These are phyloP conservation scores for Aspergillus costaricaensis DNA, from an alignment of 2,329 filamentous ascomycete species.

Conservation along the genomic window DNA sequence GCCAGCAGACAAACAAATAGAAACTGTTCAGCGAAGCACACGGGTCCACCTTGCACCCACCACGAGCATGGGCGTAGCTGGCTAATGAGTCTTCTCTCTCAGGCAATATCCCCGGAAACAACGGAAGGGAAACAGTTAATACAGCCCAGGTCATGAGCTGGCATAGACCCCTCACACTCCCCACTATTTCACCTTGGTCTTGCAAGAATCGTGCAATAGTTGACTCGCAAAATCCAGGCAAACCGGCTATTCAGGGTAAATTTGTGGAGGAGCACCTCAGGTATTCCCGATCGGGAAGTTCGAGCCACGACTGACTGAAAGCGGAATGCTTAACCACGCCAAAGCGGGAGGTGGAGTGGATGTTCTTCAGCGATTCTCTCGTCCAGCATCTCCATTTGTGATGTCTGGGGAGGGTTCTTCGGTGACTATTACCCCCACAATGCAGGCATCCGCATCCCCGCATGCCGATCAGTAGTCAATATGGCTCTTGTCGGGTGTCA, in stretches of 20 bases:
- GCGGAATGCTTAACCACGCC: background rate
- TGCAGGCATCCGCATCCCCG: background rate
- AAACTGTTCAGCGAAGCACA: too few species aligned
- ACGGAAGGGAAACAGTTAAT: too few species aligned
- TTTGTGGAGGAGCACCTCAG: background rate
- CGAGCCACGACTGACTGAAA: background rate
- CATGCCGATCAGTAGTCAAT: background rate
- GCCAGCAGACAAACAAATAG: too few species aligned
- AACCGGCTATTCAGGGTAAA: background rate
- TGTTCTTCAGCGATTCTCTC: background rate
- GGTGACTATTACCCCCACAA: background rate
- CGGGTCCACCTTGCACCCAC: too few species aligned
- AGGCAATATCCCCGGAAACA: too few species aligned
- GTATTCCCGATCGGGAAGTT: background rate
- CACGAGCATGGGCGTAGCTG: too few species aligned
- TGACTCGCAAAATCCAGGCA: background rate
- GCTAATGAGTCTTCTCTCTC: too few species aligned
- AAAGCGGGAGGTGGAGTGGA: background rate
- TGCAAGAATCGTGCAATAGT: too few species aligned
- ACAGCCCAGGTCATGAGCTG: too few species aligned
- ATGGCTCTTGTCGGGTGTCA: background rate
- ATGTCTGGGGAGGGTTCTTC: background rate
- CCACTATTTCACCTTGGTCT: background rate
- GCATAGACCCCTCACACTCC: background rate
- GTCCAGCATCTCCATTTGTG: background rate